Base-by-base conservation (phyloP, 2,329 filamentous ascomycete genomes). In the Cucurbitaria berberidis region DNA sequence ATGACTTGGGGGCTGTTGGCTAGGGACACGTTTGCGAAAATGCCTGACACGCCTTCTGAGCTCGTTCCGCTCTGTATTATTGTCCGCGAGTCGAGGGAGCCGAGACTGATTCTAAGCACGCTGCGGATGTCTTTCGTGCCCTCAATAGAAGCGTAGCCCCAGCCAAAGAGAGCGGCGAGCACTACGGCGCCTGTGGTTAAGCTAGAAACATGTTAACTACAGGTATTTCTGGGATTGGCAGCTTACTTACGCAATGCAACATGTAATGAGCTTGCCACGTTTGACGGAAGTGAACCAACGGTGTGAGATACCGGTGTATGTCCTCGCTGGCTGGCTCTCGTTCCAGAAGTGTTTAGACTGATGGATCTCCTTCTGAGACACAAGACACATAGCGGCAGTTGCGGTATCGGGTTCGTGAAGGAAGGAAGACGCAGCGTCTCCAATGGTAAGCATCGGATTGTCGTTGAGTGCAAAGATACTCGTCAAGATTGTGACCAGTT, bases 1-100 rank as follows among this genome's bases (percentile, higher is more conserved):
- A 82, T 54, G 0, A 79, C 54, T 59, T 83, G 81, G 1, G 80
- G 77, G 1, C 71, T 40, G 59, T 83, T 83, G 30, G 76, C 77
- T 0, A 81, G 18, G 8, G 82, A 58, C 0, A 70, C 63, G 30
- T 52, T 52, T 2, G 36, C 18, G 18, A 59, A 15, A 3, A 59
- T 42, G 16, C 30, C 42, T 18, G 22, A 45, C 5, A 26, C 40
- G 16, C 30, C 22, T 19, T 27, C 8, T 10, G 21, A 18, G 44
- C 21, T 24, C 10, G 22, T 39, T 13, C 27, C 27, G 10, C 10
- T 15, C 16, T 39, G 34, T 9, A 47, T 39, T 6, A 32, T 45
- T 19, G 27, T 30, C 10, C 29, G 42, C 13, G 32, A 21, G 15
- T 38, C 35, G 3, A 47, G 11, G 10, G 32, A 22, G 44, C 34